Conservation (phyloP, 148 eudicot species). For the Rhododendron ferrugineum region DNA sequence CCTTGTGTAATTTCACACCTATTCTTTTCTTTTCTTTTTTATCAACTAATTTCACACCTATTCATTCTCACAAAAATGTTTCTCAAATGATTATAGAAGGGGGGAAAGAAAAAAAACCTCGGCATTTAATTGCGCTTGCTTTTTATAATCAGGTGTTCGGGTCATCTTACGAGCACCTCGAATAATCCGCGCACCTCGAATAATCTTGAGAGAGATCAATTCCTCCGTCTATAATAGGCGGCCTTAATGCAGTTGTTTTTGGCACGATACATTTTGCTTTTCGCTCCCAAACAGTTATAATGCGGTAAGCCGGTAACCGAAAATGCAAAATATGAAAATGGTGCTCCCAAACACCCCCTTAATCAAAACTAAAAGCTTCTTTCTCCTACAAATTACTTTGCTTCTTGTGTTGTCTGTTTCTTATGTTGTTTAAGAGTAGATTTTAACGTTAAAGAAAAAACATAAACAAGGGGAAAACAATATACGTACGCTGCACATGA, state of each 20-base stretch:
- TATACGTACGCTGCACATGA: neutral
- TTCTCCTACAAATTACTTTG: no score
- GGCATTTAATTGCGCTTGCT: neutral
- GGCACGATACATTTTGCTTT: neutral
- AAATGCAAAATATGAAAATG: neutral
- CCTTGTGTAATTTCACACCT: neutral
- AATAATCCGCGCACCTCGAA: no score
- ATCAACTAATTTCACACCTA: neutral
- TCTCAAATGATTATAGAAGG: neutral
- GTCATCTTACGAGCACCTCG: fast-evolving
- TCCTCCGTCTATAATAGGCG: no score
- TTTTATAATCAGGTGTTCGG: no score
- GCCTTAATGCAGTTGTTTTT: no score
- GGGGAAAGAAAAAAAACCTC: no score
- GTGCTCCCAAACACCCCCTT: no score
- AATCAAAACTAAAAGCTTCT: no score
- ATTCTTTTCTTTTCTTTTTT: no score
- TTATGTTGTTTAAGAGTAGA: no score
- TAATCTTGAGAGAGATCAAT: neutral
- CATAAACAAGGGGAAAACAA: neutral
- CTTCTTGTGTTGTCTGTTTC: neutral
- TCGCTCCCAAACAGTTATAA: neutral
- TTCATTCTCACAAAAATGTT: neutral
- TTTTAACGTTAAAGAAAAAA: no score
- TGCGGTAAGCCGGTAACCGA: neutral